Evolutionary conservation across 2,329 filamentous ascomycete genomes (phyloP).

Genomic region (Leptographium lundbergii): DNA sequence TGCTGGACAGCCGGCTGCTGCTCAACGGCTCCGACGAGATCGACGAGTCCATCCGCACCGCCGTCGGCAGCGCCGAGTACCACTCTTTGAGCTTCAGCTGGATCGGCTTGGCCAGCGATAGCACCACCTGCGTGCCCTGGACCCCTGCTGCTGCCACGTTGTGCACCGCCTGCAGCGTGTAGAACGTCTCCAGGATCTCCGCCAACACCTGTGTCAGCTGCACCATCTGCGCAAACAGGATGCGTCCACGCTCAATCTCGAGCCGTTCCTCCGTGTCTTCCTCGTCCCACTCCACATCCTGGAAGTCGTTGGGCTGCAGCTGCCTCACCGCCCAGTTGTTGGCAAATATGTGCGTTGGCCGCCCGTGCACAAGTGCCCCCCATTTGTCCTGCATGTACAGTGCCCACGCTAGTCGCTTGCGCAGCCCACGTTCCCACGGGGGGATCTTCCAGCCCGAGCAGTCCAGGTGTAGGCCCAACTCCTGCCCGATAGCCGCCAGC

Average conservation of each 20-base stretch:
- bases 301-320: conserved; percentile 56
- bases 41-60: conserved; percentile 53
- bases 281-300: conserved; percentile 57
- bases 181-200: conserved; percentile 73
- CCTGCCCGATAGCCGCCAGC: conserved; percentile 43
- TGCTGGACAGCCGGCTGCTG: conserved; percentile 40
- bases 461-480: conserved; percentile 47
- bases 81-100: conserved; percentile 74
- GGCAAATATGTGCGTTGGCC: conserved; percentile 61
- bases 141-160: conserved; percentile 52
- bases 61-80: conserved; percentile 56
- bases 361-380: conserved; percentile 74
- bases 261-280: conserved; percentile 47
- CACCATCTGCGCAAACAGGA: conserved; percentile 65
- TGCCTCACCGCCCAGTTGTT: conserved; percentile 65
- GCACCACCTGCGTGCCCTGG: conserved; percentile 59
- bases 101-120: conserved; percentile 67
- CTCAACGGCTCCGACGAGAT: conserved; percentile 26
- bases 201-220: conserved; percentile 62
- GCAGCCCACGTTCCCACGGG: conserved; percentile 47
- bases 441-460: conserved; percentile 50
- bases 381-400: conserved; percentile 58
- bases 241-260: conserved; percentile 54
- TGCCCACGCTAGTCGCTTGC: conserved; percentile 50
- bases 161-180: conserved; percentile 64